Evolutionary conservation across 2,329 filamentous ascomycete genomes (phyloP).

Genomic region (Beauveria sp.): DNA sequence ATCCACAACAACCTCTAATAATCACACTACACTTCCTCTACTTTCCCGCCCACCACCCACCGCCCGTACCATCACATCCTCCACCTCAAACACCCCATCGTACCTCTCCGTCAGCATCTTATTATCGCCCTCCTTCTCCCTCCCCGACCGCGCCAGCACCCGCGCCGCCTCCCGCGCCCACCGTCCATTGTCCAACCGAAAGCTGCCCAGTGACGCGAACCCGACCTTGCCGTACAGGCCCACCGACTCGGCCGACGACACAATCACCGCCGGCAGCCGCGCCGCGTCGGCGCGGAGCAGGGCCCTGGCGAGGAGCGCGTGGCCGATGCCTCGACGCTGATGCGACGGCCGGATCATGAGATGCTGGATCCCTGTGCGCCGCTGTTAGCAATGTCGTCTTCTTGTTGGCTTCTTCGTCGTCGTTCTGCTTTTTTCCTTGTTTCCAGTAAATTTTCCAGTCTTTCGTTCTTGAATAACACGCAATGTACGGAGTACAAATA

Average conservation of each 20-base stretch:
- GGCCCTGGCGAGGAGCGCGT: constrained; percentile 12
- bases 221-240: constrained; percentile 15
- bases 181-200: constrained; percentile 15
- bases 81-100: constrained; percentile 15
- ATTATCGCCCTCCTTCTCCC: background rate
- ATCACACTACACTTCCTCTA: too few species aligned
- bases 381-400: background rate
- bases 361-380: constrained; percentile 15
- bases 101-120: constrained; percentile 11
- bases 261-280: constrained; percentile 13
- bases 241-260: constrained; percentile 16
- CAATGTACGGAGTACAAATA: background rate
- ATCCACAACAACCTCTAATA: too few species aligned
- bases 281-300: constrained; percentile 10
- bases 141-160: constrained; percentile 7
- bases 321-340: constrained; percentile 16
- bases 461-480: background rate
- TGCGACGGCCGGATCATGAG: constrained; percentile 18
- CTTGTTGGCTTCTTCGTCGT: background rate
- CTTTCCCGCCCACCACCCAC: background rate
- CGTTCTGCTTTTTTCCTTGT: background rate
- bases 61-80: constrained; percentile 14
- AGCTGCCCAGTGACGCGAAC: constrained; percentile 15
- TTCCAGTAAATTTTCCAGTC: background rate
- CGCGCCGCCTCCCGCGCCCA: constrained; percentile 13